A percentile compares a stretch with the other conserved stretches of the same genome.
phyloP scores from a whole-genome alignment of 2,329 filamentous ascomycete species.

The Paecilomyces dactylethromorphus region DNA sequence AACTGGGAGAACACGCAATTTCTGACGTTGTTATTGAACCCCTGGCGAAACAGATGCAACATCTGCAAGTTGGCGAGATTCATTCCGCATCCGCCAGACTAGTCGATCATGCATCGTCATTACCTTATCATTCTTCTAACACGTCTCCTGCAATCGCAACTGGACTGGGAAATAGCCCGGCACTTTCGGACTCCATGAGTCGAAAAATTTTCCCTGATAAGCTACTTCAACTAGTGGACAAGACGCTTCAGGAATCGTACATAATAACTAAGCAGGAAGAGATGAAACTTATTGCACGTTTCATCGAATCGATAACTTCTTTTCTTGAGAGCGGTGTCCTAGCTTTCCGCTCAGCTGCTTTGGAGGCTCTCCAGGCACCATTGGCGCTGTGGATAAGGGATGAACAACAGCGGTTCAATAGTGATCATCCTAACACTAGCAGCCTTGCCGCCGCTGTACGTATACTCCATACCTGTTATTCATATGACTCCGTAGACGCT shows the following conservation, averaged over 20 bases:
- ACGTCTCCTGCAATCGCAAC: not conserved
- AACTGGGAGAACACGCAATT: conserved; percentile 62
- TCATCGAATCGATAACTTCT: conserved; percentile 49
- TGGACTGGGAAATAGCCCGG: not conserved
- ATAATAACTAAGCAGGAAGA: conserved; percentile 33
- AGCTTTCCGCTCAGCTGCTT: conserved; percentile 48
- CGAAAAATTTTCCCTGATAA: conserved; percentile 36
- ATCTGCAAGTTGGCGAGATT: conserved; percentile 17
- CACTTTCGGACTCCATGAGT: not conserved
- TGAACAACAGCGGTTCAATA: conserved; percentile 18
- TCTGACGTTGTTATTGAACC: conserved; percentile 65
- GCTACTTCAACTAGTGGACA: conserved; percentile 56
- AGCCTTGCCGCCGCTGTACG: conserved; percentile 29
- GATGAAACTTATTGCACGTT: conserved; percentile 33
- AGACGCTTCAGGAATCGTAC: conserved; percentile 53
- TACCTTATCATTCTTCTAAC: conserved; percentile 16
- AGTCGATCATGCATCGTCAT: conserved; percentile 28
- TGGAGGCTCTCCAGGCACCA: conserved; percentile 53
- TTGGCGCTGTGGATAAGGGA: conserved; percentile 31
- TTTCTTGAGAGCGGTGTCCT: conserved; percentile 48
- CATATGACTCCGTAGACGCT: conserved; percentile 7
- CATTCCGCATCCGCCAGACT: conserved; percentile 30
- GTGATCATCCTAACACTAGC: conserved; percentile 21
- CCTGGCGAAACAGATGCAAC: conserved; percentile 51
- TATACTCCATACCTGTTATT: conserved; percentile 6